A percentile compares a stretch with the other conserved stretches of the same genome.
Conservation (phyloP, 176 grass and related monocot species). For the Calamus simplicifolius region DNA sequence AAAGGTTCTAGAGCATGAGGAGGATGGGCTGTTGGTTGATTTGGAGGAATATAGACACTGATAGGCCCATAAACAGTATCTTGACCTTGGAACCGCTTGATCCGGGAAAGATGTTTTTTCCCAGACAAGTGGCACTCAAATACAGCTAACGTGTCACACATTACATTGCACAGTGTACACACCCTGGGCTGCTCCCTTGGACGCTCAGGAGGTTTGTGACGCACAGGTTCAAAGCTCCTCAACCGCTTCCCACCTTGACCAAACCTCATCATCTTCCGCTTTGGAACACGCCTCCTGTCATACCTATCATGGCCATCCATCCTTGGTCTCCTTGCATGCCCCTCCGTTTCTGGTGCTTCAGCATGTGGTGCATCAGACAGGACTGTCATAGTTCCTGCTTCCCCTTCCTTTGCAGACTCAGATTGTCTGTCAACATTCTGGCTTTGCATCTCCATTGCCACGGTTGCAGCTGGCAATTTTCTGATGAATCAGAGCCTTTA, state of each 20-base stretch:
- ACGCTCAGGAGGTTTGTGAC: slow-evolving; percentile 4
- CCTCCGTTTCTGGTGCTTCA: not conserved
- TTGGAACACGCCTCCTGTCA: slow-evolving; percentile 15
- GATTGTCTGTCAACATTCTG: slow-evolving; percentile 14
- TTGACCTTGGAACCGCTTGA: slow-evolving; percentile 35
- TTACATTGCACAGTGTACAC: slow-evolving; percentile 46
- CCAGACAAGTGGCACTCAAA: slow-evolving; percentile 42
- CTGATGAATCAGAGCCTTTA: not conserved
- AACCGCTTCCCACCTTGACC: slow-evolving; percentile 19
- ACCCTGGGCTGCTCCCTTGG: slow-evolving; percentile 31
- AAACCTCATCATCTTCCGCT: slow-evolving; percentile 16
- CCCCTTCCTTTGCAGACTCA: slow-evolving; percentile 18
- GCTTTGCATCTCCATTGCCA: slow-evolving; percentile 7
- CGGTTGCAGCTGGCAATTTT: not conserved
- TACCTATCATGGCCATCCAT: slow-evolving; percentile 16
- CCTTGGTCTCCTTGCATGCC: slow-evolving; percentile 7
- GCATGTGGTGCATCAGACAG: not conserved
- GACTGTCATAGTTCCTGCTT: not conserved
- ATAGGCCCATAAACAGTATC: slow-evolving; percentile 41
- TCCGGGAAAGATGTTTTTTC: slow-evolving; percentile 36
- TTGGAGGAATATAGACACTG: slow-evolving; percentile 30
- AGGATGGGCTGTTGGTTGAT: slow-evolving; percentile 21
- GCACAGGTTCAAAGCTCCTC: slow-evolving; percentile 15
- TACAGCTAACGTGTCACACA: slow-evolving; percentile 44
- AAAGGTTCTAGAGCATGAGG: slow-evolving; percentile 25